phyloP scores from a whole-genome alignment of 495 filamentous ascomycete genomes.

The Hyaloscypha bicolor region DNA sequence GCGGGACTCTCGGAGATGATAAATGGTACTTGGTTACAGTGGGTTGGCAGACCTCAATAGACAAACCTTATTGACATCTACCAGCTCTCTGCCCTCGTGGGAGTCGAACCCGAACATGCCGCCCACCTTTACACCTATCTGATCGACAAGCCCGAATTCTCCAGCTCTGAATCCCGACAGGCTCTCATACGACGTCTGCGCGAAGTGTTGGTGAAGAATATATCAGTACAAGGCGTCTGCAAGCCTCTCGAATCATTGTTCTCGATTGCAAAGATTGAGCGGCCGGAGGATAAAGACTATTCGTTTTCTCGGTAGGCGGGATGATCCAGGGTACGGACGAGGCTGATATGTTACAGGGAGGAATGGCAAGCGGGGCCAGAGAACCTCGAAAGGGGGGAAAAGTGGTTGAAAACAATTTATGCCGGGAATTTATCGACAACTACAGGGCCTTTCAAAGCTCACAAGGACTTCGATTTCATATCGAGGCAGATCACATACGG shows the following conservation, averaged over 20 bases:
- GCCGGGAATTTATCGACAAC: constrained; percentile 39
- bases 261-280: constrained; percentile 49
- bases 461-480: constrained; percentile 49
- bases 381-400: constrained; percentile 48
- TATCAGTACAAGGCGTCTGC: constrained; percentile 55
- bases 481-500: constrained; percentile 56
- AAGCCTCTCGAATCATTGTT: constrained; percentile 55
- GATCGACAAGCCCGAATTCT: constrained; percentile 42
- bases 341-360: constrained; percentile 32
- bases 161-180: constrained; percentile 42
- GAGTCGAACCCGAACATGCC: constrained; percentile 48
- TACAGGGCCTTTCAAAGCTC: constrained; percentile 48
- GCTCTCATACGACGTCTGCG: constrained; percentile 52
- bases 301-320: constrained; percentile 42
- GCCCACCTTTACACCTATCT: constrained; percentile 55
- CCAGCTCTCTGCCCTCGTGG: constrained; percentile 46
- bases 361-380: constrained; percentile 46
- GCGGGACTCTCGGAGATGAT: constrained; percentile 47
- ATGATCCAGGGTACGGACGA: neutral
- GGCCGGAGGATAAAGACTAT: constrained; percentile 54
- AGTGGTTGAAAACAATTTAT: constrained; percentile 50
- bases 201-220: constrained; percentile 53
- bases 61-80: neutral
- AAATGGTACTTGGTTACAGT: constrained; percentile 62
- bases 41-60: constrained; percentile 14